Base-by-base conservation (phyloP, 495 filamentous ascomycete genomes). In the Aspergillus campestris region DNA sequence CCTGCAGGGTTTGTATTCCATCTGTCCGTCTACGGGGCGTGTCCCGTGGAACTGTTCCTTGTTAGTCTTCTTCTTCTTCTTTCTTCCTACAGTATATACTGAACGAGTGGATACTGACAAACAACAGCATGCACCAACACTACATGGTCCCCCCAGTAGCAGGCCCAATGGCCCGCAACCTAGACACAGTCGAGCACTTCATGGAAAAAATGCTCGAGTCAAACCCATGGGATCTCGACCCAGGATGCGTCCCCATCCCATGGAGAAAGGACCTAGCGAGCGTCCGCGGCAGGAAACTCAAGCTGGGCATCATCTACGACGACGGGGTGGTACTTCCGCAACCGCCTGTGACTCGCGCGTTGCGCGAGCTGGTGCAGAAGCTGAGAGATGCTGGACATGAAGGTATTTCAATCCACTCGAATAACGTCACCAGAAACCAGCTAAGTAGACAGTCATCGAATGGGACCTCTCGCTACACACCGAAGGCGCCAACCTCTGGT, bases 1-100 rank as follows among this genome's bases (percentile, higher is more conserved):
- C 14, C 71, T 79, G 42, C 74, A 79, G 48, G 82, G 79, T 4
- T 39, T 89, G 1, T 88, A 77, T 60, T 81, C 81, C 0, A 61
- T 86, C 37, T 78, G 77, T 48, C 83, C 85, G 0, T 84, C 75
- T 1, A 63, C 66, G 5, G 70, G 66, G 8, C 67, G 83, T 18
- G 61, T 86, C 5, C 83, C 84, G 1, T 65, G 67, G 32, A 59
- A 67, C 44, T 50, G 64, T 14, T 60, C 56, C 28, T 59, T 53
- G 65, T 57, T 11, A 79, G 78, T 14, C 59, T 11, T 14, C 4
- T n/a, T 28, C 29, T 32, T 45, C 43, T 31, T 3, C 15, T 40
- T 31, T 15, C 38, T 12, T 36, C 34, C 15, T 13, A 30, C 15
- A 15, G 7, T 15, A 34, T 8, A 9, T 11, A 13, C 34, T 38